A percentile compares a stretch with the other conserved stretches of the same genome.
Conservation (phyloP, 1,284 basidiomycete genomes). For the Wolfiporia cocos region DNA sequence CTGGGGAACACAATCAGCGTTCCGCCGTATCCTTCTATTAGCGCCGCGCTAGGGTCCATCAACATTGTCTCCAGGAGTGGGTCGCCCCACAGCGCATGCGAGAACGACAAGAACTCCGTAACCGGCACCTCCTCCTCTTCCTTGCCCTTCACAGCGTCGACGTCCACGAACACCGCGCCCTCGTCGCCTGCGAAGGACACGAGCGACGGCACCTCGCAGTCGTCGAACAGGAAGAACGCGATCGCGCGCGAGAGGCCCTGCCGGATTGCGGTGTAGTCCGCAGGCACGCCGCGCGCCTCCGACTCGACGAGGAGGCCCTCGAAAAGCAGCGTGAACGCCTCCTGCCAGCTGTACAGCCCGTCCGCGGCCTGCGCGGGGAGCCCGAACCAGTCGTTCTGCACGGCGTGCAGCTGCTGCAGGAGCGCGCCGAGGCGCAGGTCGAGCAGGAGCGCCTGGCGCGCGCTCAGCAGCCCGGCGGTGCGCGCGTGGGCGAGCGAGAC, state of each 20-base stretch:
- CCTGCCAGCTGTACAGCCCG: slow-evolving; percentile 63
- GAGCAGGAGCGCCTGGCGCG: slow-evolving; percentile 37
- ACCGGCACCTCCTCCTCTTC: slow-evolving; percentile 22
- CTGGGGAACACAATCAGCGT: slow-evolving; percentile 44
- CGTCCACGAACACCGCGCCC: slow-evolving; percentile 41
- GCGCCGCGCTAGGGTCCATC: slow-evolving; percentile 39
- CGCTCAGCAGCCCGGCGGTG: slow-evolving; percentile 32
- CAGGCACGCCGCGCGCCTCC: slow-evolving; percentile 13
- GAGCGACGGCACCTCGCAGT: slow-evolving; percentile 62
- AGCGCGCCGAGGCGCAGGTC: slow-evolving; percentile 53
- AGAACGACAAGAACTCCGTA: slow-evolving; percentile 31
- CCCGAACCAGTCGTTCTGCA: slow-evolving; percentile 72
- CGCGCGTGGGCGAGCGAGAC: slow-evolving; percentile 30
- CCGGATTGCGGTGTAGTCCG: slow-evolving; percentile 42
- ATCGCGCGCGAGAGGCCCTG: slow-evolving; percentile 57
- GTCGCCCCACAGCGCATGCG: slow-evolving; percentile 67
- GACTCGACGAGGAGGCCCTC: slow-evolving; percentile 44
- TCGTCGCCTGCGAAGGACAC: slow-evolving; percentile 55
- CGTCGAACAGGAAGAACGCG: slow-evolving; percentile 67
- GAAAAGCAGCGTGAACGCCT: slow-evolving; percentile 54
- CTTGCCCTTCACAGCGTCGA: slow-evolving; percentile 14
- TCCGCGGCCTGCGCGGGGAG: slow-evolving; percentile 33
- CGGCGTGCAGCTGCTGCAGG: slow-evolving; percentile 53
- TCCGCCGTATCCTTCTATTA: slow-evolving; percentile 56
- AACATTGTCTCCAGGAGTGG: slow-evolving; percentile 63